These are phyloP conservation scores for Massarina eburnea DNA, from an alignment of 2,329 filamentous ascomycete genomes.

Conservation along the genomic window DNA sequence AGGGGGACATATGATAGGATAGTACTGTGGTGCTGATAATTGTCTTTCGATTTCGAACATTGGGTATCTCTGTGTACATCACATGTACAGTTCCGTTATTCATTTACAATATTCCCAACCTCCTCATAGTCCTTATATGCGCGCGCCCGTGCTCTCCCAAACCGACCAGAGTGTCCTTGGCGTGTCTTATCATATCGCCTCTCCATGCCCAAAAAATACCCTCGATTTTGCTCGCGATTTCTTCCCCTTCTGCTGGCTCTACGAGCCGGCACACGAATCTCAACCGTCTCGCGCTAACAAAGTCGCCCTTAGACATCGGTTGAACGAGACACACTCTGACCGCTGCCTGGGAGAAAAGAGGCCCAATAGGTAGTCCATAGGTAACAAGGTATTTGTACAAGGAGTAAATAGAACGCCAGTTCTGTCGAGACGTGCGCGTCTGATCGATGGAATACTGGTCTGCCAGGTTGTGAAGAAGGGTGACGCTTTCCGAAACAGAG, in stretches of 20 bases:
- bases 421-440: slow-evolving; percentile 19
- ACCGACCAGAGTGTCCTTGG: slow-evolving; percentile 18
- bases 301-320: slow-evolving; percentile 29
- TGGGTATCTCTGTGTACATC: neutral
- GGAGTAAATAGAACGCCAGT: slow-evolving; percentile 29
- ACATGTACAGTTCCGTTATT: neutral
- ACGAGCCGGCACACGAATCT: slow-evolving; percentile 35
- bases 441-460: slow-evolving; percentile 33
- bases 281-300: slow-evolving; percentile 29
- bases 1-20: neutral
- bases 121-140: slow-evolving; percentile 32
- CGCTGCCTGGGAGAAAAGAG: slow-evolving; percentile 33
- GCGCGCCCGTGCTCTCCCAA: slow-evolving; percentile 25
- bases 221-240: slow-evolving; percentile 30
- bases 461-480: slow-evolving; percentile 36
- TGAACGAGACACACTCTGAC: slow-evolving; percentile 27
- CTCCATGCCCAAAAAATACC: slow-evolving; percentile 29
- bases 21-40: too few relatives aligned
- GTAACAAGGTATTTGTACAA: slow-evolving; percentile 29
- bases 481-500: slow-evolving; percentile 13
- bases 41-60: neutral
- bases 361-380: slow-evolving; percentile 24
- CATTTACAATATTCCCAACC: slow-evolving; percentile 24
- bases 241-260: slow-evolving; percentile 29
- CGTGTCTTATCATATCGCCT: slow-evolving; percentile 29